phyloP scores from a whole-genome alignment of 495 filamentous ascomycete species.

The Chaetomium cochliodes region DNA sequence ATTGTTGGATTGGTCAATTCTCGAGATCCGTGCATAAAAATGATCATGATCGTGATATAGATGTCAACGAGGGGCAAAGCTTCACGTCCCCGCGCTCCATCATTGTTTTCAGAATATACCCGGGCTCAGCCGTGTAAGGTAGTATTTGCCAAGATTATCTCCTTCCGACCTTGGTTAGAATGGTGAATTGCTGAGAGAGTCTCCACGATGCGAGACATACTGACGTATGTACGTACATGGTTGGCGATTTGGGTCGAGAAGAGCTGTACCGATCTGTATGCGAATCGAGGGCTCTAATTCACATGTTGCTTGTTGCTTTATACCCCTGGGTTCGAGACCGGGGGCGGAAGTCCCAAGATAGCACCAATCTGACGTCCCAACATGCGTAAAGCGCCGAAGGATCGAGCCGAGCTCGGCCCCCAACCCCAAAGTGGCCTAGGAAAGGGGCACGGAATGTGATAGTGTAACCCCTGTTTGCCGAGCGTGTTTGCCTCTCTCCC shows the following conservation, averaged over 20 bases:
- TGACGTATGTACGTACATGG: too few relatives aligned
- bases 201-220: too few relatives aligned
- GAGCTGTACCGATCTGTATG: too few relatives aligned
- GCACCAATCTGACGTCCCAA: background rate
- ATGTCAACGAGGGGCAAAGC: background rate
- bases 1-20: too few relatives aligned
- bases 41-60: background rate
- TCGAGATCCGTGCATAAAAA: background rate
- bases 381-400: background rate
- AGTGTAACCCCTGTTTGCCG: background rate
- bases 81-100: background rate
- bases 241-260: too few relatives aligned
- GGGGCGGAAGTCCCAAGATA: background rate
- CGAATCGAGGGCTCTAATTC: too few relatives aligned
- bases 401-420: background rate
- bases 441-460: background rate
- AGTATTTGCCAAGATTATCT: background rate
- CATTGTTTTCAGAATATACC: background rate
- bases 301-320: too few relatives aligned
- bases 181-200: too few relatives aligned
- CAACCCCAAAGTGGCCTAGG: background rate
- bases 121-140: background rate
- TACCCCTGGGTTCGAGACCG: too few relatives aligned
- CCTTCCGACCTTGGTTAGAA: background rate
- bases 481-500: too few relatives aligned